These are phyloP conservation scores for Fusarium humuli DNA, from an alignment of 2,329 filamentous ascomycete genomes.

Conservation along the genomic window DNA sequence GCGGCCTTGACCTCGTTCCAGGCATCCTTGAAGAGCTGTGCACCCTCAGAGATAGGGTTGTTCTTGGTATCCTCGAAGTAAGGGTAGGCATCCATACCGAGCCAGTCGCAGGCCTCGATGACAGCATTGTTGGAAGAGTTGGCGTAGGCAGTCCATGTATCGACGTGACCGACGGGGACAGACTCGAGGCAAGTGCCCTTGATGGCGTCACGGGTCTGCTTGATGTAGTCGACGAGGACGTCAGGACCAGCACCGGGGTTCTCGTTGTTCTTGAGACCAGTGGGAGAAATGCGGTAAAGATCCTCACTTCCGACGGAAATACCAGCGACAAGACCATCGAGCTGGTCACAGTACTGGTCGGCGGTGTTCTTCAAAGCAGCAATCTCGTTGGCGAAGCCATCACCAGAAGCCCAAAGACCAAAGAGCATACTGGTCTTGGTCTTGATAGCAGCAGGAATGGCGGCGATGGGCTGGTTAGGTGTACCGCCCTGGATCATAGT, in stretches of 20 bases:
- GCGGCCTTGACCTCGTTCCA: constrained; percentile 69
- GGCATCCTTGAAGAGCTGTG: constrained; percentile 75
- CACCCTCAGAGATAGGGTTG: constrained; percentile 74
- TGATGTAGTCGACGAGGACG: constrained; percentile 76
- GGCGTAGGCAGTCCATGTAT: constrained; percentile 86
- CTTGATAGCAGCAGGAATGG: constrained; percentile 84
- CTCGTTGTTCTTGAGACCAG: constrained; percentile 71
- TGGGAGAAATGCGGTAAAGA: constrained; percentile 82
- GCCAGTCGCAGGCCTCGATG: constrained; percentile 77
- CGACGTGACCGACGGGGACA: constrained; percentile 81
- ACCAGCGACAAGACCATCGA: constrained; percentile 77
- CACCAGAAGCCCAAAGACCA: constrained; percentile 84
- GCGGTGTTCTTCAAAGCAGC: constrained; percentile 77
- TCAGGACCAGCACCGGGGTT: constrained; percentile 72
- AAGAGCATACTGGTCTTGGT: constrained; percentile 83
- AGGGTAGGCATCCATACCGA: constrained; percentile 87
- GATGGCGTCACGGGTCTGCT: constrained; percentile 72
- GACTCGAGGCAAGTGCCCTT: constrained; percentile 68
- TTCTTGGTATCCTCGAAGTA: constrained; percentile 80
- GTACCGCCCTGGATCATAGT: constrained; percentile 79
- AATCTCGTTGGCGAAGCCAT: constrained; percentile 79
- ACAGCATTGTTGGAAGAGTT: constrained; percentile 79
- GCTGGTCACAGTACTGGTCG: constrained; percentile 71
- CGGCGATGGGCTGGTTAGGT: constrained; percentile 72
- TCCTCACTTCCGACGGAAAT: constrained; percentile 92